phyloP scores from a whole-genome alignment of 2,329 filamentous ascomycete genomes.

The Alternaria dauci region DNA sequence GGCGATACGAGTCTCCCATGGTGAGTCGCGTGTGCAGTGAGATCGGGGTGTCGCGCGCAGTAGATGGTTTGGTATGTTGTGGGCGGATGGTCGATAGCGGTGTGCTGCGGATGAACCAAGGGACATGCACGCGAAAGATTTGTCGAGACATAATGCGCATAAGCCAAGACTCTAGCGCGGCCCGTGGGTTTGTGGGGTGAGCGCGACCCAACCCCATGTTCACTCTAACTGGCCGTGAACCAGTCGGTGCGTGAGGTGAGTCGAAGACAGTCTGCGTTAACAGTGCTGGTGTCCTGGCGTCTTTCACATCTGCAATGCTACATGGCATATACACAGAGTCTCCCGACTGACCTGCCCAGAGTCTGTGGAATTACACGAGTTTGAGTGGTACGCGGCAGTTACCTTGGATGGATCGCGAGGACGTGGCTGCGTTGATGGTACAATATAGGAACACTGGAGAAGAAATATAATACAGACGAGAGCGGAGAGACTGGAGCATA shows the following conservation, averaged over 20 bases:
- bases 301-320: neutral
- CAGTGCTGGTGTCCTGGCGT: neutral
- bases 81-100: neutral
- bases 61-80: slow-evolving; percentile 5
- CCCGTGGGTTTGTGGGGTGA: slow-evolving; percentile 13
- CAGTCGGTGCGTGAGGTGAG: neutral
- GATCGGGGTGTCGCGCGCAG: slow-evolving; percentile 7
- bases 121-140: slow-evolving; percentile 24
- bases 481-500: slow-evolving; percentile 25
- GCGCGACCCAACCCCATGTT: neutral
- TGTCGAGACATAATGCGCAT: slow-evolving; percentile 12
- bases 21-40: slow-evolving; percentile 12
- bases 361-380: neutral
- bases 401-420: neutral
- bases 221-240: neutral
- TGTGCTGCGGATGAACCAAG: slow-evolving; percentile 15
- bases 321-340: neutral
- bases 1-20: slow-evolving; percentile 43
- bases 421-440: slow-evolving; percentile 21
- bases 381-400: neutral
- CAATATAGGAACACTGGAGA: slow-evolving; percentile 24
- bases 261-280: neutral
- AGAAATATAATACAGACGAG: slow-evolving; percentile 16
- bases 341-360: neutral
- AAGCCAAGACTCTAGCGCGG: slow-evolving; percentile 25